Evolutionary conservation across 176 grass and related monocot species (phyloP).

Genomic region (Coix lacrymajobi): DNA sequence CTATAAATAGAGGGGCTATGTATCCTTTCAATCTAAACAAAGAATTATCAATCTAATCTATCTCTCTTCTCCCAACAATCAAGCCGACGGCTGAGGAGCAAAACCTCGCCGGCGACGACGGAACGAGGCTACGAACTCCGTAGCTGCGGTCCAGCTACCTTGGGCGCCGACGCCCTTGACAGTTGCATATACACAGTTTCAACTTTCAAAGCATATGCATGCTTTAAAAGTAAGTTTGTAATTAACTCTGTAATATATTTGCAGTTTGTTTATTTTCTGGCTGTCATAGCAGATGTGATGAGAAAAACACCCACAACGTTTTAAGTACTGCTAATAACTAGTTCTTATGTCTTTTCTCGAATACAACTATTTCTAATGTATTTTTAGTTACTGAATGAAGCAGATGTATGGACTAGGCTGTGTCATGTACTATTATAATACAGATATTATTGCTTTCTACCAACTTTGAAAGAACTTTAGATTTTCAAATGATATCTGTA

Average conservation of each 20-base stretch:
- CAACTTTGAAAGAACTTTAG: background rate
- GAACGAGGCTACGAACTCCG: too few relatives aligned
- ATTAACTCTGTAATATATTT: conserved; percentile 1
- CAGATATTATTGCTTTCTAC: background rate
- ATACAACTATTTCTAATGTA: background rate
- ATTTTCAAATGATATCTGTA: conserved; percentile 6
- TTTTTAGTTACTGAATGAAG: background rate
- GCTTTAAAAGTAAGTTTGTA: conserved; percentile 73
- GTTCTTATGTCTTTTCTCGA: too few relatives aligned
- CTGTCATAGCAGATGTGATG: conserved; percentile 10
- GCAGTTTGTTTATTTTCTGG: background rate
- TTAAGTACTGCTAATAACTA: background rate
- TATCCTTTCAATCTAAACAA: too few relatives aligned
- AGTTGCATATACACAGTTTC: conserved; percentile 89
- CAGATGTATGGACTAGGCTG: background rate
- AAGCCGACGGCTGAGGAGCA: too few relatives aligned
- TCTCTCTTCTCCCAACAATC: too few relatives aligned
- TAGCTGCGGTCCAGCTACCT: too few relatives aligned
- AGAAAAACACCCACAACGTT: background rate
- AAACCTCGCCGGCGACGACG: too few relatives aligned
- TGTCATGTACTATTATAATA: background rate
- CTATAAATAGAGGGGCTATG: too few relatives aligned
- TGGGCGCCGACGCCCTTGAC: too few relatives aligned
- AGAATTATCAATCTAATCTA: too few relatives aligned
- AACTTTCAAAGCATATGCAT: conserved; percentile 78